These are phyloP conservation scores for Saussurea involucrata DNA, from an alignment of 129 eudicot genomes.

Conservation along the genomic window DNA sequence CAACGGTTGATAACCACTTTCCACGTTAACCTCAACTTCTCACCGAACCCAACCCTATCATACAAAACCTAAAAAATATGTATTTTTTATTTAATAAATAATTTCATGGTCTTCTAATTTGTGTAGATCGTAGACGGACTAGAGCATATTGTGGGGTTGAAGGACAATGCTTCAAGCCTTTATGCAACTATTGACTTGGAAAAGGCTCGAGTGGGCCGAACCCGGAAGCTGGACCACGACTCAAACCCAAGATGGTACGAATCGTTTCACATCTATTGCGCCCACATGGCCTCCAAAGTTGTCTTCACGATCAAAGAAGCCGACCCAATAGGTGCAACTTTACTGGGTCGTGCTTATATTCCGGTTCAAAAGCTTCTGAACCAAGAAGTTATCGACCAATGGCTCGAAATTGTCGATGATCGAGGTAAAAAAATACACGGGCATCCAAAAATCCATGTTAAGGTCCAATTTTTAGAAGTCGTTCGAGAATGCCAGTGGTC, in stretches of 20 bases:
- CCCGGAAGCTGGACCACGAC: constrained; percentile 48
- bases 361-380: constrained; percentile 47
- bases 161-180: constrained; percentile 40
- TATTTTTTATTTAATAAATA: not conserved
- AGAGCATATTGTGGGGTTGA: constrained; percentile 42
- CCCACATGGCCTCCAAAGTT: constrained; percentile 78
- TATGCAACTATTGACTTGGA: constrained; percentile 80
- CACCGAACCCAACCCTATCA: too few species aligned
- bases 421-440: constrained; percentile 48
- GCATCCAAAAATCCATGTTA: constrained; percentile 61
- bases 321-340: constrained; percentile 66
- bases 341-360: constrained; percentile 63
- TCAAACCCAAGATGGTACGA: constrained; percentile 87
- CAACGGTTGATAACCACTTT: too few species aligned
- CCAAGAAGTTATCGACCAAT: constrained; percentile 54
- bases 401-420: constrained; percentile 55
- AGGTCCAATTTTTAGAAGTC: constrained; percentile 58
- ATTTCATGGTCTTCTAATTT: not conserved
- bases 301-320: constrained; percentile 62
- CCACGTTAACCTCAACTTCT: too few species aligned
- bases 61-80: too few species aligned
- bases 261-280: constrained; percentile 84
- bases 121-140: constrained; percentile 52
- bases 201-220: constrained; percentile 85
- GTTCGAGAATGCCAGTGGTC: constrained; percentile 64